Evolutionary conservation across 2,329 filamentous ascomycete species (phyloP).

Genomic region (Aureobasidium subglaciale): DNA sequence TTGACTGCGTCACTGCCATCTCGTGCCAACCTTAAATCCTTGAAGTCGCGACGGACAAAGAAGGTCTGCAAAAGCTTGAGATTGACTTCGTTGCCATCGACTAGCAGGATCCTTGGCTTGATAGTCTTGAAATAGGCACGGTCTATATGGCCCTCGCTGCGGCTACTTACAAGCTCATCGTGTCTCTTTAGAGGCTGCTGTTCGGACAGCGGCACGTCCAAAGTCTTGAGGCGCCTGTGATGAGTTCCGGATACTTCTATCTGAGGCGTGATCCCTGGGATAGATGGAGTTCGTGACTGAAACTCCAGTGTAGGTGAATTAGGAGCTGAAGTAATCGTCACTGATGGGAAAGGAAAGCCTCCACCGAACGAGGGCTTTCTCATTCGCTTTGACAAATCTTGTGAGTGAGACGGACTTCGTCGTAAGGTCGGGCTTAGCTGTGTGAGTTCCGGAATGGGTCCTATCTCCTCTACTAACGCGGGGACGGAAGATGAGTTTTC

Average conservation of each 20-base stretch:
- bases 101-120: slow-evolving; percentile 18
- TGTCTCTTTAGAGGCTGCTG: not conserved
- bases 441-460: not conserved
- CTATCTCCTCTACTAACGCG: not conserved
- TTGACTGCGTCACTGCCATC: slow-evolving; percentile 10
- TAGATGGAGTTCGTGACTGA: not conserved
- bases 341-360: not conserved
- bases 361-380: not conserved
- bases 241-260: not conserved
- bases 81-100: slow-evolving; percentile 24
- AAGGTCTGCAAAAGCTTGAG: slow-evolving; percentile 18
- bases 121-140: not conserved
- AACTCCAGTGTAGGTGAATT: not conserved
- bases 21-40: not conserved
- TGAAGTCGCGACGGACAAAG: slow-evolving; percentile 9
- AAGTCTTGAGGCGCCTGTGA: not conserved
- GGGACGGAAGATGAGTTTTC: not conserved
- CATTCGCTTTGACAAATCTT: not conserved
- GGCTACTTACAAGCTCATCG: not conserved
- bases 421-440: not conserved
- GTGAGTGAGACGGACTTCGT: not conserved
- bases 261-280: not conserved
- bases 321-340: not conserved
- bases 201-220: not conserved
- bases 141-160: not conserved